These are phyloP conservation scores for Xylariaceae sp. DNA, from an alignment of 2,329 filamentous ascomycete species.

Conservation along the genomic window DNA sequence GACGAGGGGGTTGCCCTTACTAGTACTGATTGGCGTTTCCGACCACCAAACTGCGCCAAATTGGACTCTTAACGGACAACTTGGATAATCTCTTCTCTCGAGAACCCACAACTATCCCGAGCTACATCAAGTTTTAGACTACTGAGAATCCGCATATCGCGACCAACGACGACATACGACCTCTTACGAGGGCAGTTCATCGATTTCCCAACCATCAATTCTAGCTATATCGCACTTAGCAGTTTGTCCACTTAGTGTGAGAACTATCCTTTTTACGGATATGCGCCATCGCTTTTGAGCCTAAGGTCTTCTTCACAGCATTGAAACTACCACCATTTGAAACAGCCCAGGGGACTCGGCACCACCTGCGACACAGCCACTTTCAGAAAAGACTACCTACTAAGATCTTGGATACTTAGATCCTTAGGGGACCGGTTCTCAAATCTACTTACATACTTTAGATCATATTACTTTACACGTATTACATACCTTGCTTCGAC, in stretches of 20 bases:
- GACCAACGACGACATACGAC: neutral
- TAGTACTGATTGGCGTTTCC: conserved; percentile 19
- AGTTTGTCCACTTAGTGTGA: conserved; percentile 9
- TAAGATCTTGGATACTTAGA: conserved; percentile 13
- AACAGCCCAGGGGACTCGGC: conserved; percentile 19
- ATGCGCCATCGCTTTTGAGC: conserved; percentile 14
- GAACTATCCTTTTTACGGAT: conserved; percentile 12
- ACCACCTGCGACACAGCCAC: conserved; percentile 21
- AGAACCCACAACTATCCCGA: neutral
- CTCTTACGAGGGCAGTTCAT: neutral
- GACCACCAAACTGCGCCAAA: conserved; percentile 24
- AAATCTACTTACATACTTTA: conserved; percentile 1
- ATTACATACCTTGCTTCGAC: conserved; percentile 1
- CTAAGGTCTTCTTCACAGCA: conserved; percentile 14
- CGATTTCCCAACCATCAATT: conserved; percentile 10
- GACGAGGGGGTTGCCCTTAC: conserved; percentile 1
- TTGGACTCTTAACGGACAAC: conserved; percentile 22
- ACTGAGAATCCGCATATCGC: neutral
- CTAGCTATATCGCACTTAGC: conserved; percentile 9
- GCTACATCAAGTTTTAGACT: neutral
- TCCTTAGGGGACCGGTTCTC: neutral
- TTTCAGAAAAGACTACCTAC: conserved; percentile 1
- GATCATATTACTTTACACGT: neutral
- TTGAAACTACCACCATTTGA: conserved; percentile 28
- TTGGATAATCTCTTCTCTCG: conserved; percentile 11